Percentiles rank a stretch among this genome's conserved stretches.
These are phyloP conservation scores for Arachis stenosperma DNA, from an alignment of 306 rosid genomes.

Conservation along the genomic window DNA sequence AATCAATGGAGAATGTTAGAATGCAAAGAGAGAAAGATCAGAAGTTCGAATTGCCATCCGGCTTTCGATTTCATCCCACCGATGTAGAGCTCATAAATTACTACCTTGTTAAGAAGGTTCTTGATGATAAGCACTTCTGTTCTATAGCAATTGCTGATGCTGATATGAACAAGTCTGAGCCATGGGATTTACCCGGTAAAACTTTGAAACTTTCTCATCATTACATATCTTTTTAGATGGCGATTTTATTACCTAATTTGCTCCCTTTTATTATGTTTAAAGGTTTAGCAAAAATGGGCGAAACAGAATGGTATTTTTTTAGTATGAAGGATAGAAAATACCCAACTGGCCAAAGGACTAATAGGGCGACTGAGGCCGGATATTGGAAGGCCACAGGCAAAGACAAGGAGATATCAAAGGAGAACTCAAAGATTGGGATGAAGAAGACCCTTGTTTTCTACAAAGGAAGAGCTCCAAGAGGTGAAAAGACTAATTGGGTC, in stretches of 20 bases:
- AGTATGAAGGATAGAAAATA: conserved; percentile 69
- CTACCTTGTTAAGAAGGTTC: conserved; percentile 65
- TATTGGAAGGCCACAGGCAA: conserved; percentile 95
- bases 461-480: conserved; percentile 78
- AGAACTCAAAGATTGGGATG: conserved; percentile 63
- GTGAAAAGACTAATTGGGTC: conserved; percentile 75
- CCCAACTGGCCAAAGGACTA: conserved; percentile 76
- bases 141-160: conserved; percentile 69
- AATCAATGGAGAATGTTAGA: conserved; percentile 50
- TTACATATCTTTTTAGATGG: not conserved
- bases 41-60: conserved; percentile 58
- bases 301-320: conserved; percentile 82
- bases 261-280: conserved; percentile 8
- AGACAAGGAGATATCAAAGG: conserved; percentile 66
- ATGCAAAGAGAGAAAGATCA: conserved; percentile 39
- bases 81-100: conserved; percentile 78
- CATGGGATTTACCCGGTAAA: conserved; percentile 91
- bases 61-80: conserved; percentile 81
- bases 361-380: conserved; percentile 76
- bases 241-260: not conserved
- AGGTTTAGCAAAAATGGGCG: conserved; percentile 89
- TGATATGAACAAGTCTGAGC: conserved; percentile 82
- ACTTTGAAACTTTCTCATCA: not conserved
- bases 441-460: conserved; percentile 89
- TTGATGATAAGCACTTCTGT: conserved; percentile 52